phyloP scores from a whole-genome alignment of 805 yeast genomes.

The Jamesozyma lodderae region DNA sequence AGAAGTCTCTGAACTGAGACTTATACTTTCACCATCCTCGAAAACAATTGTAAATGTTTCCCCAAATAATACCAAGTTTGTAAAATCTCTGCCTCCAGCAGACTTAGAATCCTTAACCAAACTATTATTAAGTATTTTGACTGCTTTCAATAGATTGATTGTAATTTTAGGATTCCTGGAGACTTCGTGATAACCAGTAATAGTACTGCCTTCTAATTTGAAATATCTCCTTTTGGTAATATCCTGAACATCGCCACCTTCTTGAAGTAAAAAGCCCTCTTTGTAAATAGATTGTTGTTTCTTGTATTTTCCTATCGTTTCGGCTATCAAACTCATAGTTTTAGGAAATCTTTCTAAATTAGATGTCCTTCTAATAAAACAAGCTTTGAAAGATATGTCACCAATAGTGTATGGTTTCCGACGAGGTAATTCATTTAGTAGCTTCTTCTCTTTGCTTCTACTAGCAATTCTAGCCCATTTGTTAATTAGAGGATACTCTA shows the following conservation, averaged over 20 bases:
- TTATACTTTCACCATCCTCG: conserved; percentile 71
- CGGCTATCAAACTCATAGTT: conserved; percentile 48
- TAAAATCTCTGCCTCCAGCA: conserved; percentile 53
- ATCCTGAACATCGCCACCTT: conserved; percentile 79
- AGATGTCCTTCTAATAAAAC: conserved; percentile 57
- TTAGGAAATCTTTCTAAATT: conserved; percentile 58
- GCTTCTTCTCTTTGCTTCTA: not conserved
- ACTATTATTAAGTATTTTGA: conserved; percentile 31
- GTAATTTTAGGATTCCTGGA: conserved; percentile 62
- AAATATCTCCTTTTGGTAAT: conserved; percentile 65
- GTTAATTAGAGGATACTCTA: conserved; percentile 34
- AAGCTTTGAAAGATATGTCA: conserved; percentile 56
- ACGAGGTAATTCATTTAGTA: conserved; percentile 14
- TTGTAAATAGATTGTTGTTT: conserved; percentile 28
- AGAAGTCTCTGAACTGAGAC: conserved; percentile 70
- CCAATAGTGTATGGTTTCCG: conserved; percentile 53
- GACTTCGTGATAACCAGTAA: conserved; percentile 68
- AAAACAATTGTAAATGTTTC: conserved; percentile 71
- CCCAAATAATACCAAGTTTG: conserved; percentile 60
- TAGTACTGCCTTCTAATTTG: conserved; percentile 58
- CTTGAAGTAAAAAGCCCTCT: conserved; percentile 76
- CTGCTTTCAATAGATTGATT: conserved; percentile 65
- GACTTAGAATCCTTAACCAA: conserved; percentile 25
- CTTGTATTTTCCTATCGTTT: conserved; percentile 33
- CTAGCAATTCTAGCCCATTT: conserved; percentile 54